phyloP scores from a whole-genome alignment of 2,329 filamentous ascomycete genomes.

The Cucurbitaria berberidis region DNA sequence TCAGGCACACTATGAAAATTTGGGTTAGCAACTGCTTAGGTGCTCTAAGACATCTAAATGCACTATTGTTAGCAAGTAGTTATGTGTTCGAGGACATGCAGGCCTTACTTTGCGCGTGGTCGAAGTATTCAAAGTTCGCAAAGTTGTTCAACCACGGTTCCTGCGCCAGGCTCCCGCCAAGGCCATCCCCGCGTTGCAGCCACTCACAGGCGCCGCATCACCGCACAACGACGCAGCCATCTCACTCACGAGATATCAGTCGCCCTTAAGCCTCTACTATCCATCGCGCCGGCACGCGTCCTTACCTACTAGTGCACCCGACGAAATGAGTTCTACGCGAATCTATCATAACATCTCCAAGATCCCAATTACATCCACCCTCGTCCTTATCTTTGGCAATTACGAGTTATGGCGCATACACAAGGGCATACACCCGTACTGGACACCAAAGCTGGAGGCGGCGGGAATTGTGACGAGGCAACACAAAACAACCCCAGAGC shows the following conservation, averaged over 20 bases:
- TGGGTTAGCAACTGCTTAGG: too few relatives aligned
- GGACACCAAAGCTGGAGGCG: constrained; percentile 29
- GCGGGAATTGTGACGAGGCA: constrained; percentile 19
- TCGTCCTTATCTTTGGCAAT: constrained; percentile 26
- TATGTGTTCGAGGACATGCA: too few relatives aligned
- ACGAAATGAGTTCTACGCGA: constrained; percentile 19
- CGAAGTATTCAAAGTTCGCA: too few relatives aligned
- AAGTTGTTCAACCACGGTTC: too few relatives aligned
- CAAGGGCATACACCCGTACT: constrained; percentile 37
- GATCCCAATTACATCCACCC: constrained; percentile 19
- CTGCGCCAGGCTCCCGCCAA: too few relatives aligned
- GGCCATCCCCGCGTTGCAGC: constrained; percentile 11
- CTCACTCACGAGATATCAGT: constrained; percentile 3
- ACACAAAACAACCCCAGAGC: constrained; percentile 11
- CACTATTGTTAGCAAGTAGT: too few relatives aligned
- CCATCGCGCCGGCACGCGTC: constrained; percentile 5
- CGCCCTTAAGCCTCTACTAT: background rate
- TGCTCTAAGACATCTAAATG: too few relatives aligned
- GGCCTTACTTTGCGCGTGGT: too few relatives aligned
- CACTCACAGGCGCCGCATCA: background rate
- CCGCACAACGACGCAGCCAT: constrained; percentile 24
- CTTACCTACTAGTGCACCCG: background rate
- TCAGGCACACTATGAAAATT: too few relatives aligned
- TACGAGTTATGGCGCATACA: constrained; percentile 37
- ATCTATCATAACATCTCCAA: constrained; percentile 18